Base-by-base conservation (phyloP, 2,329 filamentous ascomycete species). In the Amesomyces nigricolor region DNA sequence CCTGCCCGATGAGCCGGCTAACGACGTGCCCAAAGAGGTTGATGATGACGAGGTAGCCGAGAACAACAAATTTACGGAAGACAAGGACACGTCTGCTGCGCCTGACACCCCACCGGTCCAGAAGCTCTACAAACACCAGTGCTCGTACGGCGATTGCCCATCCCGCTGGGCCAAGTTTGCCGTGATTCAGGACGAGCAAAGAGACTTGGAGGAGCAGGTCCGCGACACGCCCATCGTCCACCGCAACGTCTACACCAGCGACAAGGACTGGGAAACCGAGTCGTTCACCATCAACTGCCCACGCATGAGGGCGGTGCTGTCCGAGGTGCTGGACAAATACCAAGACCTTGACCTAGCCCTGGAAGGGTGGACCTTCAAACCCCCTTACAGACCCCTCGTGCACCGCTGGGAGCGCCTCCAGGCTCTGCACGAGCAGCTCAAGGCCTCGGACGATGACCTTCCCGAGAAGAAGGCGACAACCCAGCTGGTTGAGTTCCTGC, bases 361-460 rank as follows among this genome's bases (percentile, higher is more conserved):
- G 3, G 57, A 64, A 50, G 60, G 65, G 37, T 73, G 68, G 65
- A 68, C 66, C 7, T 72, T 72, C 56, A 26, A 54, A 6, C 60
- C 64, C 2, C 68, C 68, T 0, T 71, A 67, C 60, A 63, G 63
- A 58, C 66, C 69, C 8, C 54, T 73, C 11, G 69, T 72, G 4
- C 70, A 72, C 52, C 67, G 70, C 29, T 72, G 70, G 70, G 64
- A 67, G 7, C 48, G 38, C 4, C 54, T 69, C 26, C 62, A 64
- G 42, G 16, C 47, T 13, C 52, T 62, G 19, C 57, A 57, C 19
- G 47, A 49, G 30, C 44, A 45, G 13, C 39, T 49, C 14, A n/a
- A 52, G 9, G 22, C 26, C 8, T 32, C 48, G 37, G 13, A 10
- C 1, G 29, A 22, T 19, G 39, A 55, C 7, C 4, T 10, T 8